Evolutionary conservation across 345 rosid genomes (phyloP).

Genomic region (Dovyalis caffra): DNA sequence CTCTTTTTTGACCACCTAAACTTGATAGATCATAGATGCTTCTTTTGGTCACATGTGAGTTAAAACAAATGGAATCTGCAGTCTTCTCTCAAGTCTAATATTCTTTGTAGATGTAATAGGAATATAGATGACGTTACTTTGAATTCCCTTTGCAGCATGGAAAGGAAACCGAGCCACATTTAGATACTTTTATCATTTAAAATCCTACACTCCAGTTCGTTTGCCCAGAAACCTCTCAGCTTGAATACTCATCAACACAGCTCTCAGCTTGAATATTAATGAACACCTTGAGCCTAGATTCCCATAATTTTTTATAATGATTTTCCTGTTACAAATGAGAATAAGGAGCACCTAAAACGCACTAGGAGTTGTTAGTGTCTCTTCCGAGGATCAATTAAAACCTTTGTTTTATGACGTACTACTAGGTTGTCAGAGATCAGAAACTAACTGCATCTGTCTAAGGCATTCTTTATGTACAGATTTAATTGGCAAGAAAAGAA

Average conservation of each 20-base stretch:
- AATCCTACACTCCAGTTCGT: too few relatives aligned
- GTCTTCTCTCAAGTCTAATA: neutral
- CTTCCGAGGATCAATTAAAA: neutral
- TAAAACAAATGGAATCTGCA: constrained; percentile 10
- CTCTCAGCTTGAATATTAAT: neutral
- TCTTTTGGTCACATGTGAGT: constrained; percentile 8
- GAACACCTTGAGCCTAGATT: neutral
- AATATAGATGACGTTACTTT: neutral
- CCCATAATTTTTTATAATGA: neutral
- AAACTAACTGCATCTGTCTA: neutral
- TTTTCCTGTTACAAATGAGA: too few relatives aligned
- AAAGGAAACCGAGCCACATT: neutral
- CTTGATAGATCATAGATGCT: constrained; percentile 6
- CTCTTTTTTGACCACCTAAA: constrained; percentile 21
- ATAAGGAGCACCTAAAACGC: too few relatives aligned
- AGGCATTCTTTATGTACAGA: neutral
- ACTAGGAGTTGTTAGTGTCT: too few relatives aligned
- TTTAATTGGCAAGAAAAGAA: neutral
- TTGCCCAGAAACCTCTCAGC: neutral
- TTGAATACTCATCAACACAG: neutral
- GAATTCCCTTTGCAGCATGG: neutral
- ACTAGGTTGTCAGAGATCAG: neutral
- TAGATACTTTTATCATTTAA: neutral
- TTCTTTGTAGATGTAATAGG: constrained; percentile 5
- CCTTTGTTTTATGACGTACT: neutral